These are phyloP conservation scores for Hanseniaspora hatyaiensis DNA, from an alignment of 805 yeast genomes.

Conservation along the genomic window DNA sequence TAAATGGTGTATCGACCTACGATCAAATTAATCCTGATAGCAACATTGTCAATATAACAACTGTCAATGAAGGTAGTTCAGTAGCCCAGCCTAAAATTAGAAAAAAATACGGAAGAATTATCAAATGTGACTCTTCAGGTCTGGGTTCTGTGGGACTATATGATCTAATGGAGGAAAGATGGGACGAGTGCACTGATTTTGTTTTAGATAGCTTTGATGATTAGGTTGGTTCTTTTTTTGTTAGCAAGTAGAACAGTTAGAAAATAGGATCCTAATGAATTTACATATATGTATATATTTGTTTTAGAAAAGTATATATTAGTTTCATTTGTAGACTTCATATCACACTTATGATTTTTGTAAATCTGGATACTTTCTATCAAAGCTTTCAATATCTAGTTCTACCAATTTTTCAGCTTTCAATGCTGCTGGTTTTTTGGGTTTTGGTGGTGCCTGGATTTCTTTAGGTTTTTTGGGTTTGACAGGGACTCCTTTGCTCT, in stretches of 20 bases:
- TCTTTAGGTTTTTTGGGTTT: slow-evolving; percentile 20
- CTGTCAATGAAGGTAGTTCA: background rate
- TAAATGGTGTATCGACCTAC: slow-evolving; percentile 12
- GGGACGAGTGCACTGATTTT: slow-evolving; percentile 77
- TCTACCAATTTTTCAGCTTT: slow-evolving; percentile 17
- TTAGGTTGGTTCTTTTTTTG: background rate
- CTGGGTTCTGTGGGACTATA: slow-evolving; percentile 53
- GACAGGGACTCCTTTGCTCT: background rate
- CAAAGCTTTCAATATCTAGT: slow-evolving; percentile 15
- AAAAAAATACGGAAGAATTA: slow-evolving; percentile 80
- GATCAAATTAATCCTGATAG: background rate
- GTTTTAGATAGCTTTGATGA: slow-evolving; percentile 69
- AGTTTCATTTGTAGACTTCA: too few relatives aligned
- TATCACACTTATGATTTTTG: background rate
- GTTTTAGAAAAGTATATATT: too few relatives aligned
- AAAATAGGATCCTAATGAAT: too few relatives aligned
- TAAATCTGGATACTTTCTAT: slow-evolving; percentile 9
- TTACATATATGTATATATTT: too few relatives aligned
- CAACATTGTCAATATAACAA: slow-evolving; percentile 1
- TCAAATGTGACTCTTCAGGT: slow-evolving; percentile 39
- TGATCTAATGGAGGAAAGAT: slow-evolving; percentile 67
- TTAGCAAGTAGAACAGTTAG: too few relatives aligned
- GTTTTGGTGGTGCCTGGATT: slow-evolving; percentile 44
- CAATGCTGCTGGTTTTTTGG: slow-evolving; percentile 49
- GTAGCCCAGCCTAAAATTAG: slow-evolving; percentile 45